A percentile compares a stretch with the other conserved stretches of the same genome.
phyloP scores from a whole-genome alignment of 768 basidiomycete species.

The Cystobasidium tubakii region DNA sequence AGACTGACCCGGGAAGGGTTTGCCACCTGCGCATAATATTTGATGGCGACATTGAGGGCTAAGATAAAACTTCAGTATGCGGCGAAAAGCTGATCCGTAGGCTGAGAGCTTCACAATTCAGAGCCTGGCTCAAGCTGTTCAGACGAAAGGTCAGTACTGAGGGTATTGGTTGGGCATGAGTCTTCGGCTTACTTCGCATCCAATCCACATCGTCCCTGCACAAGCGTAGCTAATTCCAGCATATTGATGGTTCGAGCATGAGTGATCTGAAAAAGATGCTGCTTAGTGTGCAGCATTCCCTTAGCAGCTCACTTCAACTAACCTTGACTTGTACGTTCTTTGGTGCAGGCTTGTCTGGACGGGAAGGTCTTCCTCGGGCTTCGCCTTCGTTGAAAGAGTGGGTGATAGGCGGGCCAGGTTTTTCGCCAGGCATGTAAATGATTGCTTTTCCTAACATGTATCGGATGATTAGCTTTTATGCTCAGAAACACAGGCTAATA shows the following conservation, averaged over 20 bases:
- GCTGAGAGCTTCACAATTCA: not conserved
- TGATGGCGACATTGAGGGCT: constrained; percentile 28
- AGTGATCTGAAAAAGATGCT: not conserved
- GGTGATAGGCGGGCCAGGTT: not conserved
- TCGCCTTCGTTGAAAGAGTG: constrained; percentile 6
- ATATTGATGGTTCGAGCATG: constrained; percentile 13
- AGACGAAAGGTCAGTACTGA: not conserved
- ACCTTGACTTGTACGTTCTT: constrained; percentile 31
- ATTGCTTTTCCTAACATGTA: constrained; percentile 16
- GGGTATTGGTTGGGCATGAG: not conserved
- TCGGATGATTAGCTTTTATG: too few relatives aligned
- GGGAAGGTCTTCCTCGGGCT: constrained; percentile 4
- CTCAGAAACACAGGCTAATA: constrained; percentile 9
- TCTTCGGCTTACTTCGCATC: not conserved
- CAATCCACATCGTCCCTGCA: not conserved
- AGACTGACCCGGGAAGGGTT: not conserved
- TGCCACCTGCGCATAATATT: not conserved
- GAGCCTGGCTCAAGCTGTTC: not conserved
- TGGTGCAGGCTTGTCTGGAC: not conserved
- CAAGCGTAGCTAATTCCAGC: not conserved
- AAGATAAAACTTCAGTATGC: not conserved
- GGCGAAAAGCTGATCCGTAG: not conserved
- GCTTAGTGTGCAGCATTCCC: too few relatives aligned
- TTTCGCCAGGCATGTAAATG: constrained; percentile 24
- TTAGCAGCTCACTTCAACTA: not conserved